phyloP scores from a whole-genome alignment of 2,329 filamentous ascomycete species.

The Blastomyces gilchristii region DNA sequence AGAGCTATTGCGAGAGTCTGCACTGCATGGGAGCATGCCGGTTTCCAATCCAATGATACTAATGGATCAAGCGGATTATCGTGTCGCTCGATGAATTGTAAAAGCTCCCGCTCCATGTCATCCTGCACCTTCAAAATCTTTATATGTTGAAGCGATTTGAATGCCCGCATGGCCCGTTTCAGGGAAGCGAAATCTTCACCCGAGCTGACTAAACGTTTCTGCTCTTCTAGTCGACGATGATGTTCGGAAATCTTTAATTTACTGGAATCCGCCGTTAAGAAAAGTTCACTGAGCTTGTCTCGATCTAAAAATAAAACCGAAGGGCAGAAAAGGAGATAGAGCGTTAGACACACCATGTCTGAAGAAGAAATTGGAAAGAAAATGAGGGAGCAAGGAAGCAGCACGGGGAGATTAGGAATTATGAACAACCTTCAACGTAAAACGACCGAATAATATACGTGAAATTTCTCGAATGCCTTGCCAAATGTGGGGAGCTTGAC shows the following conservation, averaged over 20 bases:
- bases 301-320: constrained; percentile 12
- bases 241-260: constrained; percentile 19
- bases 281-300: constrained; percentile 14
- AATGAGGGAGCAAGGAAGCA: background rate
- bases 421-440: constrained; percentile 38
- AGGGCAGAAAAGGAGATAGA: constrained; percentile 3
- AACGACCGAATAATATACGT: constrained; percentile 48
- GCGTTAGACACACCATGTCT: constrained; percentile 7
- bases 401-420: background rate
- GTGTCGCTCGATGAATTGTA: constrained; percentile 42
- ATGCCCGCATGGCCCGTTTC: constrained; percentile 46
- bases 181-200: constrained; percentile 44
- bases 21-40: constrained; percentile 52
- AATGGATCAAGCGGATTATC: constrained; percentile 36
- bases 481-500: constrained; percentile 38
- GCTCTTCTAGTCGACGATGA: constrained; percentile 27
- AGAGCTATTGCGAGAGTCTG: constrained; percentile 50
- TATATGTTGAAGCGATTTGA: constrained; percentile 52
- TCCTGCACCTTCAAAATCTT: constrained; percentile 55
- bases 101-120: constrained; percentile 45
- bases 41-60: constrained; percentile 49
- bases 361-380: background rate
- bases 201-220: constrained; percentile 39
- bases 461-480: constrained; percentile 43
- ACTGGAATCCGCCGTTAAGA: constrained; percentile 15